Conservation (phyloP, 1,139 yeast genomes). For the Taphrina populina region DNA sequence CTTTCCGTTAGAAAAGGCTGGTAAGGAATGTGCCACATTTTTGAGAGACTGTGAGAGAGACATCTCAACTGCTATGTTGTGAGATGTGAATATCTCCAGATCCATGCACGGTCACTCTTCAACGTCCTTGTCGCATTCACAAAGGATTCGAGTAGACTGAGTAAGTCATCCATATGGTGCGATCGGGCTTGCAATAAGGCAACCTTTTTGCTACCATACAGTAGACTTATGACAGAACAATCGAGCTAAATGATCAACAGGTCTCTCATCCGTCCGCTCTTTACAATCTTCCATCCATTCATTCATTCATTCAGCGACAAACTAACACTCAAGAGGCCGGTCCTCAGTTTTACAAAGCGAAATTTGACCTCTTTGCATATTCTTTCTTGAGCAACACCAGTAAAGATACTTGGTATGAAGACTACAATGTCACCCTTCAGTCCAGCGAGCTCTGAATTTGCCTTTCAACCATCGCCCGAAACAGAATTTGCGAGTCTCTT, state of each 20-base stretch:
- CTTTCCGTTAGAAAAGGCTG: no score
- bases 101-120: no score
- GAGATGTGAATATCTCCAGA: no score
- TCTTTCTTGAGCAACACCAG: no score
- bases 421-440: neutral
- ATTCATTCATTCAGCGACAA: no score
- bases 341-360: no score
- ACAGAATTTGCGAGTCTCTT: conserved; percentile 7
- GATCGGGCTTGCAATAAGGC: neutral
- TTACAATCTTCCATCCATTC: neutral
- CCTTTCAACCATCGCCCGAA: conserved; percentile 1
- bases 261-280: conserved; percentile 25
- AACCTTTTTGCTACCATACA: neutral
- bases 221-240: neutral
- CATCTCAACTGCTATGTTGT: no score
- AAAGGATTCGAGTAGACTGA: conserved; percentile 19
- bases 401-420: neutral
- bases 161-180: neutral
- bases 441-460: neutral
- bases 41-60: conserved; percentile 11
- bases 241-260: neutral
- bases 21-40: conserved; percentile 22
- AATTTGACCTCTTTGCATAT: no score
- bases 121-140: neutral
- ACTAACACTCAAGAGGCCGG: no score